Percentiles rank a stretch among this genome's conserved stretches.
Conservation (phyloP, 73 alveolate species). For the Effrenium voratum region DNA sequence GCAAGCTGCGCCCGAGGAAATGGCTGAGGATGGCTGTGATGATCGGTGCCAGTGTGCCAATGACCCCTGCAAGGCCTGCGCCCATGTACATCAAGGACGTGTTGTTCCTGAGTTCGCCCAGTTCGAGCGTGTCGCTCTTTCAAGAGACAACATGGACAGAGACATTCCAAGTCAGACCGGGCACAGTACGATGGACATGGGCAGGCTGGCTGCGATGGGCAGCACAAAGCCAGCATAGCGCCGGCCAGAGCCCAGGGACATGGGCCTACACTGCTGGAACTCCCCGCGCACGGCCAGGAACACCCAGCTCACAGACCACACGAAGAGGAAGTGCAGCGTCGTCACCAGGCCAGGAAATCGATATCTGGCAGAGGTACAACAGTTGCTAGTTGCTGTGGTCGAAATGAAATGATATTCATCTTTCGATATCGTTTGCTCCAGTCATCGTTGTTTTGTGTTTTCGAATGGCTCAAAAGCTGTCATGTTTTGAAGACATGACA, state of each 20-base stretch:
- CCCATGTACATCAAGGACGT: slow-evolving; percentile 83
- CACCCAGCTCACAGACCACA: slow-evolving; percentile 45
- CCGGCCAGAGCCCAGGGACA: slow-evolving; percentile 51
- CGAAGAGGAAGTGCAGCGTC: slow-evolving; percentile 47
- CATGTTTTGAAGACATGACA: too few species aligned
- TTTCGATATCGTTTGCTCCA: too few species aligned
- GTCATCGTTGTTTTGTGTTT: too few species aligned
- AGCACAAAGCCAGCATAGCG: slow-evolving; percentile 48
- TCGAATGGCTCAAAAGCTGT: too few species aligned
- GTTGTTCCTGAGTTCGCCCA: too few species aligned
- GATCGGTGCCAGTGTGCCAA: slow-evolving; percentile 90
- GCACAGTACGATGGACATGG: slow-evolving; percentile 49
- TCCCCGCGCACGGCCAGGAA: slow-evolving; percentile 57
- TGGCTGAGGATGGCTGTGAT: slow-evolving; percentile 68
- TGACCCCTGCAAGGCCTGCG: slow-evolving; percentile 68
- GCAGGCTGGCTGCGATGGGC: slow-evolving; percentile 76
- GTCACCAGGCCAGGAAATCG: slow-evolving; percentile 81
- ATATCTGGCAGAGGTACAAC: slow-evolving; percentile 22
- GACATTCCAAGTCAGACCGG: too few species aligned
- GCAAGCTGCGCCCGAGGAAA: slow-evolving; percentile 73
- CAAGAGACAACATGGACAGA: too few species aligned
- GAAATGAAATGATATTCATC: too few species aligned
- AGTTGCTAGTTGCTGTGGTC: too few species aligned
- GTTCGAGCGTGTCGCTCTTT: too few species aligned
- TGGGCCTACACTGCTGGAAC: slow-evolving; percentile 16